Evolutionary conservation across 371 early-diverging fungal species (phyloP), one percentile per base, ranked within the genome.

Genomic region (Mortierella sp.): DNA sequence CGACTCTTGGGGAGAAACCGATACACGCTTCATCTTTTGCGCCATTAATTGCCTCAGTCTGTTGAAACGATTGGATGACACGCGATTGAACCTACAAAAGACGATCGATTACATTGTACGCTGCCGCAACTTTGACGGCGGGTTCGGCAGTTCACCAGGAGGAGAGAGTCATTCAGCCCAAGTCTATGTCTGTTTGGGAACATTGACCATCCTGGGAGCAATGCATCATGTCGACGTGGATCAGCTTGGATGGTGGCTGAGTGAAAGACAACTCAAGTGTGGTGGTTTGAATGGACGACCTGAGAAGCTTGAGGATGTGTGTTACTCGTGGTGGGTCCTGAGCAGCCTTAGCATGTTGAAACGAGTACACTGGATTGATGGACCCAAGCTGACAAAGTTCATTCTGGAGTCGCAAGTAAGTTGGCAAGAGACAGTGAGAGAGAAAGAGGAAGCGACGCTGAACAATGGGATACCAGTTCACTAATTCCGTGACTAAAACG

Each of bases 261-360:
- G 93, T 49, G 95, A 96, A 67, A 87, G 98, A 41, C 99, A 99
- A 81, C 80, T 95, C 17, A 84, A 85, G 57, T 90, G 85, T 56
- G 99, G 99, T 21, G 99, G 99, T 5, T 79, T 99, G 48, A 97
- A 96, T 72, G 99, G 99, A 4, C 85, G 99, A 45, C 96, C 98
- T 0, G 95, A 99, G 79, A 99, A 99, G 81, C 83, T 96, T 27
- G 97, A 95, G 76, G 99, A 99, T 81, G 96, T 96, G 2, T 99
- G 99, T 79, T 98, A 99, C 79, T 98, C 99, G 19, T 99, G 98
- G 97, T 99, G 99, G 99, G 97, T 95, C 0, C 83, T 96, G 51
- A 95, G 98, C 8, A 85, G 96, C 12, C 82, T 99, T 2, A 80
- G 91, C n/a, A 95, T 97, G 22, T 59, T 99, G 41, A 92, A 87